Evolutionary conservation across 2,329 filamentous ascomycete genomes (phyloP).

Genomic region (Sporothrix euskadiensis): DNA sequence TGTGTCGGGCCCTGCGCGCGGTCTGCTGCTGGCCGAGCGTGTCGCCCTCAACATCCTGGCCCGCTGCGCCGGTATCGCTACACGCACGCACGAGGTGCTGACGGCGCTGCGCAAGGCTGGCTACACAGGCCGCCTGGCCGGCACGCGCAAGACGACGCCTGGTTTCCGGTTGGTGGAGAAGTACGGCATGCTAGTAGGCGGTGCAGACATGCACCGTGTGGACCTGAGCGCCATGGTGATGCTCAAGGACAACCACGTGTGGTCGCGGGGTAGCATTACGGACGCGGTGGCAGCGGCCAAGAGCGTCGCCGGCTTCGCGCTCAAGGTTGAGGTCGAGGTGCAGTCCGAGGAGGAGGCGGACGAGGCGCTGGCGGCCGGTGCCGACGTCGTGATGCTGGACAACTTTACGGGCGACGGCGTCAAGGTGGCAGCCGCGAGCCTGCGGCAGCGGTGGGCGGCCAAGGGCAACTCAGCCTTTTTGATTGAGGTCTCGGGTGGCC

Average conservation of each 20-base stretch:
- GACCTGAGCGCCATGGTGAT: constrained; percentile 95
- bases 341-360: constrained; percentile 85
- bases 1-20: constrained; percentile 77
- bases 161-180: constrained; percentile 96
- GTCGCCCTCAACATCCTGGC: constrained; percentile 90
- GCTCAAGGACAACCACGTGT: constrained; percentile 99
- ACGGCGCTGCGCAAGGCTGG: constrained; percentile 62
- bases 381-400: constrained; percentile 96
- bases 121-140: constrained; percentile 82
- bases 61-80: constrained; percentile 87
- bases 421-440: constrained; percentile 67
- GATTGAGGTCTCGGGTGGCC: constrained; percentile 87
- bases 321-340: constrained; percentile 96
- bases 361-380: constrained; percentile 85
- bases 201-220: constrained; percentile 87
- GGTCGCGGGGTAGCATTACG: constrained; percentile 83
- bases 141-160: constrained; percentile 94
- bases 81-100: constrained; percentile 60
- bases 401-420: constrained; percentile 86
- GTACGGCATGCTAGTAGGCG: constrained; percentile 94
- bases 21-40: constrained; percentile 83
- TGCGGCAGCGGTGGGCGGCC: constrained; percentile 80
- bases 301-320: constrained; percentile 78
- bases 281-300: constrained; percentile 83
- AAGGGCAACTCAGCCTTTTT: constrained; percentile 64